Percentiles rank a stretch among this genome's conserved stretches.
Evolutionary conservation across 257 asterid genomes (phyloP).

Genomic region (Misopates orontium): DNA sequence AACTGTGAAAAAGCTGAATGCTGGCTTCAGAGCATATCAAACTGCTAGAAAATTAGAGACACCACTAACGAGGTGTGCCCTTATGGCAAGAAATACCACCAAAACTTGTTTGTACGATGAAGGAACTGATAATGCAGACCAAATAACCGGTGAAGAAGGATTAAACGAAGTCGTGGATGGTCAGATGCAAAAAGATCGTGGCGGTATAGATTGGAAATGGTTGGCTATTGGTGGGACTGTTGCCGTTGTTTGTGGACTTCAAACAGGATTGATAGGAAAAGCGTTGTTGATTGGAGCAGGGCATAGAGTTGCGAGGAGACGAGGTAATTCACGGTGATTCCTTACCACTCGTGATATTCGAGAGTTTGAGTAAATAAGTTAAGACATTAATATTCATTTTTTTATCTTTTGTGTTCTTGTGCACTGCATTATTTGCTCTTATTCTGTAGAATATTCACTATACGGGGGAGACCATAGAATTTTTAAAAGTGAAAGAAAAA

Average conservation of each 20-base stretch:
- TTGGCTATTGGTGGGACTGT: conserved; percentile 71
- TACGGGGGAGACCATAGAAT: no score
- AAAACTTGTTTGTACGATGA: conserved; percentile 29
- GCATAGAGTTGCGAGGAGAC: conserved; percentile 56
- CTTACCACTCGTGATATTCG: no score
- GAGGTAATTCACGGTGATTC: conserved; percentile 35
- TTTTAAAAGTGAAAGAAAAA: no score
- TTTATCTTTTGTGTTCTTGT: no score
- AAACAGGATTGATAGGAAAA: conserved; percentile 69
- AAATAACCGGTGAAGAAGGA: conserved; percentile 32
- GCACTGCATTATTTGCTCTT: no score
- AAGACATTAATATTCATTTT: no score
- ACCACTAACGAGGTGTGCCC: conserved; percentile 44
- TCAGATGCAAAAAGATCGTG: conserved; percentile 23
- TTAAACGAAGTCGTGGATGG: conserved; percentile 29
- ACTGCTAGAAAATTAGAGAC: conserved; percentile 46
- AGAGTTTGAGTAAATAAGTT: no score
- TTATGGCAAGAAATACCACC: conserved; percentile 51
- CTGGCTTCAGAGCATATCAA: conserved; percentile 82
- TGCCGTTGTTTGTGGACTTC: conserved; percentile 69
- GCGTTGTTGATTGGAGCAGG: conserved; percentile 71
- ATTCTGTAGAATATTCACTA: no score
- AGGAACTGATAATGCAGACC: conserved; percentile 35
- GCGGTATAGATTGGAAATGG: conserved; percentile 64
- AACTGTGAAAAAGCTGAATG: conserved; percentile 83